Conservation (phyloP, 352 stramenopile genomes). For the Phytophthora sansomeana region DNA sequence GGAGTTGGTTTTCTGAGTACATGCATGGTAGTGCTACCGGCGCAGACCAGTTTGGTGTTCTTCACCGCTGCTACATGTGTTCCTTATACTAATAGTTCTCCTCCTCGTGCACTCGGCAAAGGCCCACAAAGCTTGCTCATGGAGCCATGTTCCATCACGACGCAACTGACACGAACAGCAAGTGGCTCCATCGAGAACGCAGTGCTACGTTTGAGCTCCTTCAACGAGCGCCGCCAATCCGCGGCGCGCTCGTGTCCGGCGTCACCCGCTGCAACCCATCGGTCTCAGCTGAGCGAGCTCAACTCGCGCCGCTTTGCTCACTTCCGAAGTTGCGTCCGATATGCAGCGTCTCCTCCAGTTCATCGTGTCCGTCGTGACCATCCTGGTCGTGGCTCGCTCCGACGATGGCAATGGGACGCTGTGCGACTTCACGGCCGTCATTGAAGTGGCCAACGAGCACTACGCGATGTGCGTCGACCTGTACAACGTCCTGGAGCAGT, state of each 20-base stretch:
- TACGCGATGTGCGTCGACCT: constrained; percentile 32
- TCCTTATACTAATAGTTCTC: too few relatives aligned
- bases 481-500: constrained; percentile 40
- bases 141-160: not conserved
- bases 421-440: constrained; percentile 34
- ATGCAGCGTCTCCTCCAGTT: constrained; percentile 30
- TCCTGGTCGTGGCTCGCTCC: constrained; percentile 5
- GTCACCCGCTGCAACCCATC: constrained; percentile 10
- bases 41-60: too few relatives aligned
- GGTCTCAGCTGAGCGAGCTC: constrained; percentile 4
- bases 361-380: constrained; percentile 13
- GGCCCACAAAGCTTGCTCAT: not conserved
- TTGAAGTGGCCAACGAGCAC: constrained; percentile 36
- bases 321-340: constrained; percentile 4
- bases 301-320: constrained; percentile 3
- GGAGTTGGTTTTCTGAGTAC: too few relatives aligned
- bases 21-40: too few relatives aligned
- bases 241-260: not conserved
- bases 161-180: constrained; percentile 4
- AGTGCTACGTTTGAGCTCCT: constrained; percentile 3
- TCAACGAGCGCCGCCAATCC: constrained; percentile 4
- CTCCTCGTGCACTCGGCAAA: not conserved
- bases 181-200: constrained; percentile 23
- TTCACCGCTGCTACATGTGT: too few relatives aligned
- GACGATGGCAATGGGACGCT: not conserved